These are phyloP conservation scores for Candida broadrunensis DNA, from an alignment of 805 yeast species.

Conservation along the genomic window DNA sequence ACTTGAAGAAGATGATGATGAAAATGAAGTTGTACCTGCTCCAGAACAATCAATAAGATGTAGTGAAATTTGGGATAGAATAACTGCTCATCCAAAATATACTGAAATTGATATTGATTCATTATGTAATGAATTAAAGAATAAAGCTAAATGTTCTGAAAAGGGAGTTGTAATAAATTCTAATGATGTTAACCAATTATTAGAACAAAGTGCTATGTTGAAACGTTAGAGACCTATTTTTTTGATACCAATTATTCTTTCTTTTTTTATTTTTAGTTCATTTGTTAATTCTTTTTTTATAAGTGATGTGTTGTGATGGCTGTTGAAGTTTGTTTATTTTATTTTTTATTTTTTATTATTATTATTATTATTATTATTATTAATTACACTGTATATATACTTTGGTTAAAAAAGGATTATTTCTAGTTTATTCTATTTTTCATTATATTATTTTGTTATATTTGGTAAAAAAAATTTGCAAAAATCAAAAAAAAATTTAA, in stretches of 20 bases:
- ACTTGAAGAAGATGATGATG: conserved; percentile 19
- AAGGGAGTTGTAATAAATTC: conserved; percentile 85
- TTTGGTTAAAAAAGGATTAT: too few species aligned
- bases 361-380: too few species aligned
- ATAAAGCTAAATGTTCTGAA: conserved; percentile 94
- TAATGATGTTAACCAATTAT: conserved; percentile 64
- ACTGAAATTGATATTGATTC: conserved; percentile 94
- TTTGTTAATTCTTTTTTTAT: too few species aligned
- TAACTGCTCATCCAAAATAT: conserved; percentile 90
- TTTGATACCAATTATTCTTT: neutral
- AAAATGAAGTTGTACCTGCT: conserved; percentile 62
- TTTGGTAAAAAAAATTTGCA: too few species aligned
- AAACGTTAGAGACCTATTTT: neutral
- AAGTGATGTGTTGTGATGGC: too few species aligned
- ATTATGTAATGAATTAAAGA: conserved; percentile 80
- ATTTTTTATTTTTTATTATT: too few species aligned
- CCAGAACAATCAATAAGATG: conserved; percentile 65
- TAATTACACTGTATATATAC: too few species aligned
- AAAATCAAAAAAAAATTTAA: too few species aligned
- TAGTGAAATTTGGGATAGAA: conserved; percentile 94
- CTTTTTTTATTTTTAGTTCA: neutral
- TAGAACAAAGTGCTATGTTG: conserved; percentile 27
- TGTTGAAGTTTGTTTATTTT: too few species aligned
- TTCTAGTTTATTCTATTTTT: too few species aligned
- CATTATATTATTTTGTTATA: too few species aligned